These are phyloP conservation scores for Calonectria hongkongensis DNA, from an alignment of 2,329 filamentous ascomycete species.

Conservation along the genomic window DNA sequence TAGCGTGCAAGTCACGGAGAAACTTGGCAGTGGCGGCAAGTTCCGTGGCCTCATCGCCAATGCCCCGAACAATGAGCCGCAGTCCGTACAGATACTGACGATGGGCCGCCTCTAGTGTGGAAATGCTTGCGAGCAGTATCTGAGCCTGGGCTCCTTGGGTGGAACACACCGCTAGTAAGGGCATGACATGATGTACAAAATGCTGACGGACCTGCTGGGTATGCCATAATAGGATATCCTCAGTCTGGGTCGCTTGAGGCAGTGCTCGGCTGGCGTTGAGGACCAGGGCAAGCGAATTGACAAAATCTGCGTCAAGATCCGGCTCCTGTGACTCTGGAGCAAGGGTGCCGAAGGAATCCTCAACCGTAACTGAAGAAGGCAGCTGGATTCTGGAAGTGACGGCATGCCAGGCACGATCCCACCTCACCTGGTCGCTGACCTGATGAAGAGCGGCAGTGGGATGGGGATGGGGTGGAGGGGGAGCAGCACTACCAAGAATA, in stretches of 20 bases:
- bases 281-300: conserved; percentile 72
- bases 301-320: conserved; percentile 67
- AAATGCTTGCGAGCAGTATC: conserved; percentile 71
- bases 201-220: conserved; percentile 76
- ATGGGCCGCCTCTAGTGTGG: conserved; percentile 76
- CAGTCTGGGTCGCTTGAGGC: conserved; percentile 71
- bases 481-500: conserved; percentile 40
- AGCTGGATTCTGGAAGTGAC: conserved; percentile 76
- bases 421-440: conserved; percentile 71
- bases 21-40: conserved; percentile 70
- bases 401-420: conserved; percentile 77
- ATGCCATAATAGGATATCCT: conserved; percentile 77
- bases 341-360: conserved; percentile 72
- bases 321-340: conserved; percentile 66
- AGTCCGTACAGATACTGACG: conserved; percentile 75
- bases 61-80: conserved; percentile 69
- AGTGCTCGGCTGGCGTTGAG: conserved; percentile 67
- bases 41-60: conserved; percentile 62
- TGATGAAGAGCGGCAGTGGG: conserved; percentile 50
- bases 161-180: conserved; percentile 70
- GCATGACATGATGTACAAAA: conserved; percentile 76
- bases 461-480: conserved; percentile 49
- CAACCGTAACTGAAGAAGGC: conserved; percentile 71
- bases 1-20: conserved; percentile 76
- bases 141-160: conserved; percentile 65